A percentile compares a stretch with the other conserved stretches of the same genome.
Evolutionary conservation across 1,139 yeast species (phyloP).

Genomic region (Yamadazyma siamensis): DNA sequence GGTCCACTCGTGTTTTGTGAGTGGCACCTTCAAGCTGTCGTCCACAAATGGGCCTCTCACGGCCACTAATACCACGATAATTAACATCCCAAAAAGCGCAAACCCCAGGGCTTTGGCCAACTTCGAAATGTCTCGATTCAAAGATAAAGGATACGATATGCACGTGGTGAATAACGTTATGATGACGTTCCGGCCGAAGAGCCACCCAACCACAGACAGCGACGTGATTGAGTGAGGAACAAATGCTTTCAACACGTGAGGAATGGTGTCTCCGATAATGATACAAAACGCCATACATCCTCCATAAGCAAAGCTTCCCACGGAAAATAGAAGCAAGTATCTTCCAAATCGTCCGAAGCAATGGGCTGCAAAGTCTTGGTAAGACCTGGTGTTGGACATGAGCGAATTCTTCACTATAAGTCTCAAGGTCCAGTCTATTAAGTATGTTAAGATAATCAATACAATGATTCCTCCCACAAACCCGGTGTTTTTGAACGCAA

Average conservation of each 20-base stretch:
- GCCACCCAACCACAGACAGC: slow-evolving; percentile 37
- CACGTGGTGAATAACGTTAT: slow-evolving; percentile 67
- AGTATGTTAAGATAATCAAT: slow-evolving; percentile 55
- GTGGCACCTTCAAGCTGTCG: slow-evolving; percentile 41
- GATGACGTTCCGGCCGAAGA: slow-evolving; percentile 64
- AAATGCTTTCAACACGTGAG: slow-evolving; percentile 76
- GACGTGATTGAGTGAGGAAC: slow-evolving; percentile 50
- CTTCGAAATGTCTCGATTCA: slow-evolving; percentile 77
- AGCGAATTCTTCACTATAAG: slow-evolving; percentile 82
- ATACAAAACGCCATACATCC: slow-evolving; percentile 94
- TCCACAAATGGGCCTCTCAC: slow-evolving; percentile 67
- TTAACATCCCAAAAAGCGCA: slow-evolving; percentile 79
- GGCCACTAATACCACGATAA: slow-evolving; percentile 73
- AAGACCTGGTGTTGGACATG: slow-evolving; percentile 69
- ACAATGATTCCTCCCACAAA: slow-evolving; percentile 68
- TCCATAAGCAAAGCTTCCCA: slow-evolving; percentile 89
- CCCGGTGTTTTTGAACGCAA: slow-evolving; percentile 81
- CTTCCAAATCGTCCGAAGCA: slow-evolving; percentile 79
- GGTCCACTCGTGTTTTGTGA: slow-evolving; percentile 48
- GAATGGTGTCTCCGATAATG: slow-evolving; percentile 92
- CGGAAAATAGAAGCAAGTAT: slow-evolving; percentile 64
- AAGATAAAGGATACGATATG: slow-evolving; percentile 79
- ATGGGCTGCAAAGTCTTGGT: slow-evolving; percentile 79
- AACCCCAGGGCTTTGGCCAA: slow-evolving; percentile 86
- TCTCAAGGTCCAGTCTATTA: slow-evolving; percentile 84